Base-by-base conservation (phyloP, 177 flowering plant genomes). In the Vitis hybrid region DNA sequence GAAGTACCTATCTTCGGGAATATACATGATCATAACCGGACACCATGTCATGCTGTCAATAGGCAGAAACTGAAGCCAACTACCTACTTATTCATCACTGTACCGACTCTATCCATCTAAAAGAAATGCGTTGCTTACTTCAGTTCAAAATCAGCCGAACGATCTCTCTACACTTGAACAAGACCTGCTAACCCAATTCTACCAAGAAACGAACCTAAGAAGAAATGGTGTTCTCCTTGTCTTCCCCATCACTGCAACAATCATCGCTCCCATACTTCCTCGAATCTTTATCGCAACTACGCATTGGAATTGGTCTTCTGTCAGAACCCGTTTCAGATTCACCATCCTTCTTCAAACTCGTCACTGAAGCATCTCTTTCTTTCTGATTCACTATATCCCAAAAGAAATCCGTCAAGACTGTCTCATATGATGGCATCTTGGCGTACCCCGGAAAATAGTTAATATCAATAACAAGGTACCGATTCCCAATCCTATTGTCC, bases 361-460 rank as follows among this genome's bases (percentile, higher is more conserved):
- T 60, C 39, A 4, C 59, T 11, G 6, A 5, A 5, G 45, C 60
- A 29, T 10, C 73, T 14, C 53, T 58, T 62, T 57, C 66, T 33
- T 76, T 85, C 70, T 64, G 60, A 55, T 62, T 72, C 60, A 84
- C 73, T 10, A 90, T 59, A 67, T 89, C 89, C 68, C 81, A 84
- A 72, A 92, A 87, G 74, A 94, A 94, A 70, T 92, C 93, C 1
- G 90, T 88, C 87, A 94, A 76, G 33, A 87, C 92, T 10, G 81
- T 61, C 85, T 92, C 98, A 74, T 90, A 94, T 3, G 67, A 66
- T 0, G 97, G 98, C 97, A 94, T 90, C 80, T 94, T 94, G 0
- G 97, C 95, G 72, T 90, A 94, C 52, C 98, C 97, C 0, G 98
- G 97, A 67, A 94, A 92, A 73, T 94, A 92, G 70, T 94, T 94